Evolutionary conservation across 2,329 filamentous ascomycete species (phyloP).

Genomic region (Rasamsonia emersonii): DNA sequence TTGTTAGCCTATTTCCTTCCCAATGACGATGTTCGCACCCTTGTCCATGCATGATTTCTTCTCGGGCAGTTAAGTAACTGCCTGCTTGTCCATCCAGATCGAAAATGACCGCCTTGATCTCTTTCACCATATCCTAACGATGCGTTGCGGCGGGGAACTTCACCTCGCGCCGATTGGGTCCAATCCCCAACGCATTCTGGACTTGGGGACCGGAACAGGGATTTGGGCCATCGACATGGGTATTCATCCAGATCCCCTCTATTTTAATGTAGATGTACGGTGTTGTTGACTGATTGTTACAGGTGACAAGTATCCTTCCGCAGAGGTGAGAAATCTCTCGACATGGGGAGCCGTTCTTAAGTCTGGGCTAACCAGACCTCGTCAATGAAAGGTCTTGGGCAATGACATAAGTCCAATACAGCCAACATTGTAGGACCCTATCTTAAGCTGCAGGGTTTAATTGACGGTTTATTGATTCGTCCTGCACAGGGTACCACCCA

Average conservation of each 20-base stretch:
- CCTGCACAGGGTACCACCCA: constrained; percentile 15
- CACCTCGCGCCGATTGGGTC: constrained; percentile 36
- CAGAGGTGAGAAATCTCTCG: constrained; percentile 3
- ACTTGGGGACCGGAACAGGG: constrained; percentile 36
- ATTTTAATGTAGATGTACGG: too few relatives aligned
- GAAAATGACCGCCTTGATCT: constrained; percentile 15
- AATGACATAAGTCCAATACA: constrained; percentile 9
- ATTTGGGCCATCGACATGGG: constrained; percentile 15
- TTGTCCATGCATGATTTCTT: constrained; percentile 4
- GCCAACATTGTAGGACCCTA: constrained; percentile 4
- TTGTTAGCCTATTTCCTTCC: constrained; percentile 5
- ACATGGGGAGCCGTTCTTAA: background rate
- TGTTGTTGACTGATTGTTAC: too few relatives aligned
- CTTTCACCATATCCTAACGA: constrained; percentile 35
- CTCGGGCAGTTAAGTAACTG: too few relatives aligned
- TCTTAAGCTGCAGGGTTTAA: background rate
- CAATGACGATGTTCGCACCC: constrained; percentile 4
- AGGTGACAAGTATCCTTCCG: constrained; percentile 7
- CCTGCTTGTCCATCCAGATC: constrained; percentile 12
- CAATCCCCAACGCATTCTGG: constrained; percentile 36
- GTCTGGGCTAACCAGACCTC: background rate
- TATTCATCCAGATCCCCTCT: too few relatives aligned
- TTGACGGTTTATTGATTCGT: background rate
- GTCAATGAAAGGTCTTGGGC: constrained; percentile 5
- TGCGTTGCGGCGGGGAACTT: constrained; percentile 38